Conservation (phyloP, 2,329 filamentous ascomycete species). For the Aspergillus caelatus region DNA sequence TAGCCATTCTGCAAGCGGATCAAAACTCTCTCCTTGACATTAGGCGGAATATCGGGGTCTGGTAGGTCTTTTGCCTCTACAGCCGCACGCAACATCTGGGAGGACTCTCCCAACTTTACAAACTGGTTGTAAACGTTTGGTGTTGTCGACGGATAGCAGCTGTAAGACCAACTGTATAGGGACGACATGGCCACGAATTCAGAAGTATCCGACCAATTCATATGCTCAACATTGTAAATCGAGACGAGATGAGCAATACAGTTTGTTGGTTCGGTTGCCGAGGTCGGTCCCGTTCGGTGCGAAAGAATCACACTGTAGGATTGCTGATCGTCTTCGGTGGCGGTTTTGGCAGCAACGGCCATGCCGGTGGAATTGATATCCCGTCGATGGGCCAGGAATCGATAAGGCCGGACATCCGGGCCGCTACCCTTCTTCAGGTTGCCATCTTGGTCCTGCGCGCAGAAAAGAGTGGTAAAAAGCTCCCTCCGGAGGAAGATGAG, state of each 20-base stretch:
- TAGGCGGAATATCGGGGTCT: conserved; percentile 3
- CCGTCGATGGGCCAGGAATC: conserved; percentile 44
- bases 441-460: neutral
- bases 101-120: neutral
- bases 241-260: conserved; percentile 44
- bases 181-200: conserved; percentile 39
- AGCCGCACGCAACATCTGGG: neutral
- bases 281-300: conserved; percentile 36
- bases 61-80: neutral
- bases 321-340: conserved; percentile 32
- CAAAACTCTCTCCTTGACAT: neutral
- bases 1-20: conserved; percentile 44
- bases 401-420: neutral
- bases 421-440: neutral
- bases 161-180: conserved; percentile 48
- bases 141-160: conserved; percentile 33
- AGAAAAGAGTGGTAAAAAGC: conserved; percentile 5
- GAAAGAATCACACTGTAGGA: conserved; percentile 40
- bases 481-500: conserved; percentile 8
- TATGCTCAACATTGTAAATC: conserved; percentile 21
- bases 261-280: conserved; percentile 26
- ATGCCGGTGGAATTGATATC: conserved; percentile 45
- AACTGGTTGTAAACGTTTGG: neutral
- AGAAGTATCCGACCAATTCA: conserved; percentile 14
- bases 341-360: conserved; percentile 33